Evolutionary conservation across 2,329 filamentous ascomycete genomes (phyloP), one percentile per base, ranked within the genome.

Genomic region (Trichoderma polysporum): DNA sequence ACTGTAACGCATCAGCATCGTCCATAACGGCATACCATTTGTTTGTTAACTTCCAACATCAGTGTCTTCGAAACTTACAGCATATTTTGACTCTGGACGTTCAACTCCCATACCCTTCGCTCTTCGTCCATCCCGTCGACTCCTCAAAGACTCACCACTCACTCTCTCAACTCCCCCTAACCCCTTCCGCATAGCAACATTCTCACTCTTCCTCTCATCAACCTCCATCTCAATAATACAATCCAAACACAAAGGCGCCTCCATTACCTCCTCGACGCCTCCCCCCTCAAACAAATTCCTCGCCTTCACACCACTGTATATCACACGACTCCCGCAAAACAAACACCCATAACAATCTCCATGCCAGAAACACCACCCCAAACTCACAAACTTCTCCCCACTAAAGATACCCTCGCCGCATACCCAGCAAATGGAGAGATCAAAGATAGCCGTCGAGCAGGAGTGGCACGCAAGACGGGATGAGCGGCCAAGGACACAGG

Each of bases 361-460:
- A 71, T 88, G 85, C 86, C 85, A 88, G 72, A 88, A 88, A 71
- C 84, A 86, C 85, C 83, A 87, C 0, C 85, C 85, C n/a, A 87
- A 78, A 69, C 84, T 86, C 47, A 87, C 83, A 69, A 83, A 84
- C 67, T 87, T 85, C 27, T 85, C 81, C 0, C 79, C 83, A 29
- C 85, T 82, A 39, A 81, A 80, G 13, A 88, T 80, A 50, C 85
- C 74, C 73, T 86, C 84, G 22, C 85, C 84, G 69, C 86, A 88
- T 29, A 83, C 84, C 86, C 78, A 87, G 74, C 83, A 87, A 60
- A 87, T 83, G 68, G 84, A 83, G 56, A 87, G 78, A 72, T 86
- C 79, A 58, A 87, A 73, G 2, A 88, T 73, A 1, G 79, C 79
- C 8, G 75, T 70, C 74, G 83, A 80, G 75, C 85, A 88, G 0